Evolutionary conservation across 768 basidiomycete genomes (phyloP).

Genomic region (Hysterangium stoloniferum): DNA sequence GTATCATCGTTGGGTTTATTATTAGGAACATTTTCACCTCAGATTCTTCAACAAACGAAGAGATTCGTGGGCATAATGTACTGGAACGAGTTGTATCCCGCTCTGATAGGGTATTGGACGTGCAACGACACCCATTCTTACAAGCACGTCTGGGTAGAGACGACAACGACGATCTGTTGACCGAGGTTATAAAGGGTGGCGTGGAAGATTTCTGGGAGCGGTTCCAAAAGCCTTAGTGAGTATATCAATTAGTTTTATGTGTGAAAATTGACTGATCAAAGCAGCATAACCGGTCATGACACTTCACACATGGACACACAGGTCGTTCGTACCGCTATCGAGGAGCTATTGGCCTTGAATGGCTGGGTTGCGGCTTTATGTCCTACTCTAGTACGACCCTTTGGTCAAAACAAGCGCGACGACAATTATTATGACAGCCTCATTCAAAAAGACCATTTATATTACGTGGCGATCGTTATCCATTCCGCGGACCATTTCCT

Average conservation of each 20-base stretch:
- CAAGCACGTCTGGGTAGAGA: slow-evolving; percentile 88
- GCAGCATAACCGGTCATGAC: slow-evolving; percentile 70
- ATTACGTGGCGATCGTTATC: slow-evolving; percentile 91
- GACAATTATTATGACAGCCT: slow-evolving; percentile 81
- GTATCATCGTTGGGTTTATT: slow-evolving; percentile 19
- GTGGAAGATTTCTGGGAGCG: slow-evolving; percentile 85
- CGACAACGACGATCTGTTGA: slow-evolving; percentile 72
- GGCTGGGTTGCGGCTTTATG: slow-evolving; percentile 98
- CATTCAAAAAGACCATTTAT: slow-evolving; percentile 71
- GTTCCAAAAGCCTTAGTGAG: slow-evolving; percentile 87
- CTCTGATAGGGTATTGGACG: slow-evolving; percentile 74
- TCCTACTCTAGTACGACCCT: slow-evolving; percentile 89
- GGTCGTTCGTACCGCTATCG: slow-evolving; percentile 80
- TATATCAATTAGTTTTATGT: slow-evolving; percentile 16
- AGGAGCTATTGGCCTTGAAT: slow-evolving; percentile 89
- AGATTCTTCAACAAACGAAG: slow-evolving; percentile 20
- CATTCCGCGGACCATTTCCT: slow-evolving; percentile 99
- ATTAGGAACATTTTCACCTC: slow-evolving; percentile 16
- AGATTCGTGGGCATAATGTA: slow-evolving; percentile 52
- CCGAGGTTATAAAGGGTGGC: slow-evolving; percentile 67
- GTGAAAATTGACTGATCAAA: neutral
- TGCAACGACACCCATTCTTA: slow-evolving; percentile 80
- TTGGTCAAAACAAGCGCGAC: slow-evolving; percentile 82
- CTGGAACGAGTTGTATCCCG: slow-evolving; percentile 55
- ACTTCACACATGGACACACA: slow-evolving; percentile 88